Conservation (phyloP, 2,329 filamentous ascomycete genomes). For the Microdochium paspali region DNA sequence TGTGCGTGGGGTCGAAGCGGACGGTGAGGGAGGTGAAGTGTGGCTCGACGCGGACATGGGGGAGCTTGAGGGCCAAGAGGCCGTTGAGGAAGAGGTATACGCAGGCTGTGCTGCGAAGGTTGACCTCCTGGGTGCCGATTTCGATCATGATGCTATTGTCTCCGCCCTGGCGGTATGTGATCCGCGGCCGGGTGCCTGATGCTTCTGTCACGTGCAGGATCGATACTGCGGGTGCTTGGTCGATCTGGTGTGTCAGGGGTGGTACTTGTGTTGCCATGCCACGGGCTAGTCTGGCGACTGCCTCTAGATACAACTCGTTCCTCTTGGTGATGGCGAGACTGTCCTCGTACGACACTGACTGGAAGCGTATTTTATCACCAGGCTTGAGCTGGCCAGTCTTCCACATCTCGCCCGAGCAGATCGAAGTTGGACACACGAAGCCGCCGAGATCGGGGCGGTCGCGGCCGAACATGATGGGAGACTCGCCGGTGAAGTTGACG, state of each 20-base stretch:
- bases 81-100: conserved; percentile 3
- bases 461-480: conserved; percentile 25
- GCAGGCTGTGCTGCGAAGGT: conserved; percentile 7
- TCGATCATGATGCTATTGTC: conserved; percentile 10
- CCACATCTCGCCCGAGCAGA: conserved; percentile 28
- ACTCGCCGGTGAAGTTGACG: conserved; percentile 32
- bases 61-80: conserved; percentile 3
- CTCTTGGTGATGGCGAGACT: conserved; percentile 14
- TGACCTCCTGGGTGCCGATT: conserved; percentile 5
- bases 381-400: conserved; percentile 29
- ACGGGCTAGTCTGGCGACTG: conserved; percentile 7
- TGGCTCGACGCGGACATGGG: conserved; percentile 1
- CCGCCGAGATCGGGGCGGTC: conserved; percentile 32
- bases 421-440: conserved; percentile 27
- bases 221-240: background rate
- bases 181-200: conserved; percentile 5
- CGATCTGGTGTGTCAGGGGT: background rate
- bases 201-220: background rate
- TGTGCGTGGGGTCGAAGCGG: conserved; percentile 3
- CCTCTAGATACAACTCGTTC: conserved; percentile 12
- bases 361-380: conserved; percentile 25
- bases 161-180: conserved; percentile 4
- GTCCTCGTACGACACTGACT: conserved; percentile 14
- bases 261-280: background rate
- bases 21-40: conserved; percentile 1